A percentile compares a stretch with the other conserved stretches of the same genome.
Conservation (phyloP, 768 basidiomycete species). For the Clathrus columnatus region DNA sequence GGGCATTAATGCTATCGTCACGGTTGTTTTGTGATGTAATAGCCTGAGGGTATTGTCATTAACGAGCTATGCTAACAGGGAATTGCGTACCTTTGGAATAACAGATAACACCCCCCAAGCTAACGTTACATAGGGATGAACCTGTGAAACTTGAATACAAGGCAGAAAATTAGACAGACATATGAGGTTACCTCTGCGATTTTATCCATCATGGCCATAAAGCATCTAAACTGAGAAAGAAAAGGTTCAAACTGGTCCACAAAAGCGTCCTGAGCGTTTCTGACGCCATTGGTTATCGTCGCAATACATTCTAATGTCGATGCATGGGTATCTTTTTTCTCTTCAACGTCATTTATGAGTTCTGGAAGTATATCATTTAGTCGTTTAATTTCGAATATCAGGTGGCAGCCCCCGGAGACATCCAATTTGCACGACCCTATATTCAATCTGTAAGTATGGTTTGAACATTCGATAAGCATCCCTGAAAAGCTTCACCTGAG, state of each 20-base stretch:
- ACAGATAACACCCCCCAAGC: neutral
- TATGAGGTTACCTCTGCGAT: neutral
- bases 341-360: neutral
- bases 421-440: neutral
- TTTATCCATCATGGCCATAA: neutral
- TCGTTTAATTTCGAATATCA: neutral
- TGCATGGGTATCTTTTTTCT: neutral
- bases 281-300: neutral
- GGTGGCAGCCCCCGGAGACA: neutral
- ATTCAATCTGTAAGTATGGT: neutral
- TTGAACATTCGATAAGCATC: neutral
- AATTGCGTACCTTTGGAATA: neutral
- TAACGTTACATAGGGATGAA: neutral
- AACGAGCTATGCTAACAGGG: neutral
- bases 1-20: neutral
- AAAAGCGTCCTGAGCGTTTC: neutral
- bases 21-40: neutral
- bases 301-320: neutral
- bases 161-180: neutral
- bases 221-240: neutral
- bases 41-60: neutral
- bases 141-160: neutral
- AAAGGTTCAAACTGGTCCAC: too few species aligned
- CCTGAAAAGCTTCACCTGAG: neutral
- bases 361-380: neutral